Conservation (phyloP, 1,284 basidiomycete species). For the Fistulinella cinereoalba region DNA sequence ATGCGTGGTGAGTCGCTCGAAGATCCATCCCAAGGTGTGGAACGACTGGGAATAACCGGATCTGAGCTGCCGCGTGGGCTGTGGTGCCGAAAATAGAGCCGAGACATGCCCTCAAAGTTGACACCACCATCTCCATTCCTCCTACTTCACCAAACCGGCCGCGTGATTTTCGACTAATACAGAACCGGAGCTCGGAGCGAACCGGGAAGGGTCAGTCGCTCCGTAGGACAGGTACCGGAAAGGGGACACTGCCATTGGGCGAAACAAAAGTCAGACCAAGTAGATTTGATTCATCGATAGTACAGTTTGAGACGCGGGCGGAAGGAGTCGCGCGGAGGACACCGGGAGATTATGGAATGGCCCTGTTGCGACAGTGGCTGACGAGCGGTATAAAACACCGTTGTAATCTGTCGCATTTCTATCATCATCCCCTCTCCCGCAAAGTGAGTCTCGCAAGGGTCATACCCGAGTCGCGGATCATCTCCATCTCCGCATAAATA, state of each 20-base stretch:
- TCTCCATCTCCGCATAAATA: slow-evolving; percentile 18
- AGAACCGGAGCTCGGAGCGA: slow-evolving; percentile 22
- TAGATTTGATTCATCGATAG: not conserved
- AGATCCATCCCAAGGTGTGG: too few species aligned
- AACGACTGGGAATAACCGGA: not conserved
- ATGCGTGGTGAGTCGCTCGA: too few species aligned
- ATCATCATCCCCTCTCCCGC: not conserved
- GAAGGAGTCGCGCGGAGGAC: slow-evolving; percentile 20
- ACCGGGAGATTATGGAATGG: slow-evolving; percentile 42
- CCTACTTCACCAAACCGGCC: too few species aligned
- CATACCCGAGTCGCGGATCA: slow-evolving; percentile 29
- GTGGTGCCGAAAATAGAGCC: slow-evolving; percentile 4
- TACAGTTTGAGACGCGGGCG: slow-evolving; percentile 10
- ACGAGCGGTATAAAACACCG: slow-evolving; percentile 31
- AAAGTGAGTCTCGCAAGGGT: slow-evolving; percentile 24
- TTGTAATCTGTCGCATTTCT: slow-evolving; percentile 3
- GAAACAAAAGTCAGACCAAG: not conserved
- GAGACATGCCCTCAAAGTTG: not conserved
- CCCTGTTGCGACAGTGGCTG: slow-evolving; percentile 31
- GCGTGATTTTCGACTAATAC: too few species aligned
- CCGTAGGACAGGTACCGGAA: slow-evolving; percentile 2
- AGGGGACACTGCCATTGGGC: not conserved
- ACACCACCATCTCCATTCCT: slow-evolving; percentile 10
- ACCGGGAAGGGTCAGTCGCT: slow-evolving; percentile 15
- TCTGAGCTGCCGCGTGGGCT: not conserved